Percentiles rank a stretch among this genome's conserved stretches.
Conservation (phyloP, 768 basidiomycete species). For the Gelatoporia subvermispora region DNA sequence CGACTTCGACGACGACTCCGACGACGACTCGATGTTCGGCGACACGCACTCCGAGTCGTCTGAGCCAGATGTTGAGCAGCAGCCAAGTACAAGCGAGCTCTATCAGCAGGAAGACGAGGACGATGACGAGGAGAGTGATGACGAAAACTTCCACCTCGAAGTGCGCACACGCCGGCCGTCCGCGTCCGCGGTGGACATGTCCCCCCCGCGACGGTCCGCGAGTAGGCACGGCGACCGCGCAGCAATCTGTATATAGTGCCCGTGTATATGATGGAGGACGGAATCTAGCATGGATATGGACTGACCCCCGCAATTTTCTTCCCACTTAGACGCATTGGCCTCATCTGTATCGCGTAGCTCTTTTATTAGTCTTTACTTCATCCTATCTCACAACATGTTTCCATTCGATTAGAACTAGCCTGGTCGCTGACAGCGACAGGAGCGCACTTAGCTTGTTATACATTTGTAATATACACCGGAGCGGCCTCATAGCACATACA, state of each 20-base stretch:
- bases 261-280: constrained; percentile 8
- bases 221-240: constrained; percentile 11
- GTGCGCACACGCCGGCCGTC: constrained; percentile 24
- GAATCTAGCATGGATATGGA: constrained; percentile 15
- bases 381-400: background rate
- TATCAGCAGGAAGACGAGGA: constrained; percentile 32
- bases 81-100: constrained; percentile 28
- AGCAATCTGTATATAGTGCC: constrained; percentile 16
- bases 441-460: constrained; percentile 17
- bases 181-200: constrained; percentile 11
- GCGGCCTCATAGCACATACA: background rate
- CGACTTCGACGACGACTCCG: constrained; percentile 26
- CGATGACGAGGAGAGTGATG: constrained; percentile 34
- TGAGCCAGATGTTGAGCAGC: constrained; percentile 22
- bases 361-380: background rate
- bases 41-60: constrained; percentile 1
- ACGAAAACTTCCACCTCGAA: constrained; percentile 22
- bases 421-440: constrained; percentile 10
- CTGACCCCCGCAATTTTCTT: constrained; percentile 3
- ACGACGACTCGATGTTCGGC: background rate
- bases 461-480: constrained; percentile 17
- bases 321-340: background rate
- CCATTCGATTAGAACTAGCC: constrained; percentile 15
- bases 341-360: constrained; percentile 1
- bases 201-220: constrained; percentile 11